Percentiles rank a stretch among this genome's conserved stretches.
Evolutionary conservation across 2,329 filamentous ascomycete species (phyloP).

Genomic region (Lecanoromycetidae sp.): DNA sequence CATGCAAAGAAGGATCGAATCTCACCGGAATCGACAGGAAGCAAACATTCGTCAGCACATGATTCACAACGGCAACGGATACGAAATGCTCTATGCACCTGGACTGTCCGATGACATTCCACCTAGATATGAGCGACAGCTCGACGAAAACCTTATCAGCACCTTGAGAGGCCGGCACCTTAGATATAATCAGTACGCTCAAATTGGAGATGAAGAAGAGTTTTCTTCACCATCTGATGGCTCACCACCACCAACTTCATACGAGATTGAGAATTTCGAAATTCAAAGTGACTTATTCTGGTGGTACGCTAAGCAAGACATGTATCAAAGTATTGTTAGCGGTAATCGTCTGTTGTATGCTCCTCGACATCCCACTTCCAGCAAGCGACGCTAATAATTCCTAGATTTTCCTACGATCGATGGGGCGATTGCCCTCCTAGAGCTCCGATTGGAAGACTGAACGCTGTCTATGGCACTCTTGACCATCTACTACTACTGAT

Average conservation of each 20-base stretch:
- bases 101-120: slow-evolving; percentile 28
- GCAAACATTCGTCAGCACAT: slow-evolving; percentile 21
- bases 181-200: slow-evolving; percentile 46
- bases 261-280: slow-evolving; percentile 68
- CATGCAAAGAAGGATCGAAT: slow-evolving; percentile 59
- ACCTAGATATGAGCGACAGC: slow-evolving; percentile 27
- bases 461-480: slow-evolving; percentile 75
- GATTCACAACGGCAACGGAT: slow-evolving; percentile 10
- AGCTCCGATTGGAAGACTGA: slow-evolving; percentile 61
- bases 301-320: slow-evolving; percentile 94
- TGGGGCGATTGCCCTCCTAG: slow-evolving; percentile 86
- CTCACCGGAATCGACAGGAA: slow-evolving; percentile 43
- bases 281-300: slow-evolving; percentile 78
- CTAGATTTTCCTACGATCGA: slow-evolving; percentile 62
- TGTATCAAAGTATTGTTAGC: slow-evolving; percentile 79
- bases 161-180: slow-evolving; percentile 45
- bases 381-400: not conserved
- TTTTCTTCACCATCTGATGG: slow-evolving; percentile 12
- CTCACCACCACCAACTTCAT: slow-evolving; percentile 29
- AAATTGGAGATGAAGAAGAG: slow-evolving; percentile 28
- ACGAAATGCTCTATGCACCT: slow-evolving; percentile 26
- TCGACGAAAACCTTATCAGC: slow-evolving; percentile 47
- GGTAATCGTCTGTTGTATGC: slow-evolving; percentile 76
- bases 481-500: slow-evolving; percentile 78
- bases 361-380: not conserved